Evolutionary conservation across 768 basidiomycete genomes (phyloP), one percentile per base, ranked within the genome.

Genomic region (Punctularia strigosozonata): DNA sequence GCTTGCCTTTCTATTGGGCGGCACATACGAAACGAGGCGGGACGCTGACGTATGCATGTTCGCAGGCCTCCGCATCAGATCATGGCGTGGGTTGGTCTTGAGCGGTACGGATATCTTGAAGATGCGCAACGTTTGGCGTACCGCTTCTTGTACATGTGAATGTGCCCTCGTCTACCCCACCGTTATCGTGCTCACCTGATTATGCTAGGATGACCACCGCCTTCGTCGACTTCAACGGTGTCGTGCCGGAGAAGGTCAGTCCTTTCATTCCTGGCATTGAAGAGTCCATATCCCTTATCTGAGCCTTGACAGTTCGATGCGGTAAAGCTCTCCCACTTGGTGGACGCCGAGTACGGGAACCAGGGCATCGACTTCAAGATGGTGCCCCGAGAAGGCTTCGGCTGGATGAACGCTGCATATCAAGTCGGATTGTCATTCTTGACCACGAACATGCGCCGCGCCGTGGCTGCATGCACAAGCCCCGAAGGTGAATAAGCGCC

Each of bases 351-450:
- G 64, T 97, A 97, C 50, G 84, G 90, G 6, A 91, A 91, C 56
- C 88, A 91, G 54, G 94, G 94, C 36, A 71, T 94, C 49, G 94
- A 99, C 65, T 99, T 99, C 66, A 89, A 92, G 64, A 80, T 92
- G 73, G 85, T 97, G 31, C 92, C 92, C 36, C 75, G 91, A 12
- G 94, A 98, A 61, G 94, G 94, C 39, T 99, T 98, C 54, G 94
- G 94, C 6, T 97, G 91, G 94, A 95, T 91, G 85, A 94, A 94
- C 45, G 87, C 92, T 48, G 87, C 91, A 22, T 97, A 90, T 58
- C 94, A 97, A 64, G 86, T 97, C 38, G 94, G 94, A n/a, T 60
- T 97, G 31, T 83, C 90, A 18, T 92, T 92, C 71, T 63, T 99
- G 48, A 87, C 89, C 17, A 84, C 70, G 24, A 86, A 89, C 54